Evolutionary conservation across 768 basidiomycete species (phyloP), one percentile per base, ranked within the genome.

Genomic region (Inosperma sp.): DNA sequence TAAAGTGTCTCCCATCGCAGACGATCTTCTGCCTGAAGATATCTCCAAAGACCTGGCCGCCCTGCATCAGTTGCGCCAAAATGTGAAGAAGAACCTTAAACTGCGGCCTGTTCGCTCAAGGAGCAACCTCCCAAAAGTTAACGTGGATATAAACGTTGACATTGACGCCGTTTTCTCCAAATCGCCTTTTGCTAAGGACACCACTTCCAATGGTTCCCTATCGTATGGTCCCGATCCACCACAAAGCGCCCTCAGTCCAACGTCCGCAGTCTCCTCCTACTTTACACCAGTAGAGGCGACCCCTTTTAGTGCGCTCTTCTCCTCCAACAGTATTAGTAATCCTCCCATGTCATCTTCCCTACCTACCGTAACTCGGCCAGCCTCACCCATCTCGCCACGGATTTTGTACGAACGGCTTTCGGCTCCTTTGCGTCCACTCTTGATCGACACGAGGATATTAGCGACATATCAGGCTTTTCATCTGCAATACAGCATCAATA

Each of bases 391-490:
- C 56, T 68, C 73, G 17, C 73, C 84, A 12, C 72, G 68, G 23
- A 54, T 72, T 7, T 74, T 83, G 47, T 72, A 72, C 45, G 62
- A 65, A 42, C 78, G 80, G 21, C 74, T 88, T 14, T 64, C 69
- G 39, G 72, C 76, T n/a, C 56, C 66, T 7, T 65, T 64, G 26
- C 79, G 76, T 2, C 87, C 90, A 7, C 71, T 93, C 19, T 68
- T 95, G 52, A 78, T 95, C 62, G 93, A 96, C 67, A 90, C 88
- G 31, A 82, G 93, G 4, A 82, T 87, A 3, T 74, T 83, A 16
- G 73, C 79, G 1, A 72, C 81, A 8, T 90, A 83, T 69, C 72
- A 83, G 29, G 70, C 80, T 3, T 77, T 75, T 49, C 88, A 83
- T 64, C 67, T 96, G 45, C 64, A 72, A 31, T 71, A 82, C 56